Base-by-base conservation (phyloP, 352 stramenopile species). In the Globisporangium irregulare region DNA sequence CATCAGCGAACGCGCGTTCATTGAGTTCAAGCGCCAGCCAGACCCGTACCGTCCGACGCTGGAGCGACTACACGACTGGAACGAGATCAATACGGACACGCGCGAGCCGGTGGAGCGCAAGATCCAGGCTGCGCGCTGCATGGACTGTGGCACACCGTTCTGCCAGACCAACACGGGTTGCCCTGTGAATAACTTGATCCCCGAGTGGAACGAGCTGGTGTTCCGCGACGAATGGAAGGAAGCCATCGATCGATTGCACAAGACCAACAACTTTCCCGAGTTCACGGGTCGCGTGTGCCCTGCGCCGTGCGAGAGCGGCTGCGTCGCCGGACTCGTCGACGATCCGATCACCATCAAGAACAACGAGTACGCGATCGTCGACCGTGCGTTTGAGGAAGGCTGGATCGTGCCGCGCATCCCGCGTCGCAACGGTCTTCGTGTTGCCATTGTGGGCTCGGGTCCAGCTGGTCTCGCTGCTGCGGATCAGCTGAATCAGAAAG, bases 231-330 rank as follows among this genome's bases (percentile, higher is more conserved):
- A 98, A 75, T 99, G 96, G 96, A 88, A 93, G 64, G 96, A 99
- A 69, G 97, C 97, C 36, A 98, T 97, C 74, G 90, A 98, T 61
- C 88, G 95, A 2, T 81, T 99, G 67, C 95, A 98, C 82, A 97
- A 98, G 81, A 99, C 97, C 66, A 99, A 99, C 86, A 99, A 99
- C 84, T 99, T 99, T 77, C 97, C 97, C 14, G 97, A 99, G 82
- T 99, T 99, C 73, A 99, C 97, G 0, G 97, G 97, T 68, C 87
- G 97, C 65, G 97, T 99, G 18, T 99, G 97, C 73, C 97, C 97
- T 14, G 97, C 97, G 62, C 97, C 97, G 6, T 99, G 97, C 67
- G 97, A 99, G 73, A 91, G 92, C 15, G 95, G 92, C 3, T 99
- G 97, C 69, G 97, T 99, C 3, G 95, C 96, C 12, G 97, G 97